Base-by-base conservation (phyloP, 2,329 filamentous ascomycete species). In the Pestalotiopsis sp. region DNA sequence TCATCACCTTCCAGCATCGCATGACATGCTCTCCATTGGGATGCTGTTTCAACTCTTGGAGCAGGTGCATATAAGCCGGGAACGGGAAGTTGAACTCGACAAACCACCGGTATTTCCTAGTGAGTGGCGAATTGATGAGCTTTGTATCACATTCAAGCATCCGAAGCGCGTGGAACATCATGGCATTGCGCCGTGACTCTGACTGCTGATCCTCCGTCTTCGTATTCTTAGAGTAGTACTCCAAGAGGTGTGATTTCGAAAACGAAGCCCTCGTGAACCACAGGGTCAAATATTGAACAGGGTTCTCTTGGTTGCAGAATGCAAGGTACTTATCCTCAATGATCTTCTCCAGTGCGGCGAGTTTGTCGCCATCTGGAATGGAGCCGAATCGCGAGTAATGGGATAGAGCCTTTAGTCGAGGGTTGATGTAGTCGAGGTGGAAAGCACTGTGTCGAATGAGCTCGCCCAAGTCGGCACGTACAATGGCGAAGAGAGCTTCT, bases 191-290 rank as follows among this genome's bases (percentile, higher is more conserved):
- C 23, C 75, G 70, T 12, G 66, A 64, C 0, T 80, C 78, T 0
- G 77, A 77, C 31, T 77, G 75, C 0, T 71, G 68, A 3, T 59
- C 60, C 0, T 73, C 64, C 0, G 75, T 68, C 1, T 70, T 72
- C 0, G 75, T 70, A 31, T 74, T 72, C 59, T 27, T 77, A 0
- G 80, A 78, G 68, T 85, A 84, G 68, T 85, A 78, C 63, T 88
- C 83, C 64, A 89, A 68, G 0, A 91, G 81, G 1, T 80, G 82
- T 60, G 70, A 77, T 72, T 84, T 88, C 0, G 87, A 83, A 3
- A 91, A 68, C 4, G 81, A 78, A 0, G 72, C 77, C 12, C 86
- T 71, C 1, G 78, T 73, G 0, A 73, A 78, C 79, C 82, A 81
- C 0, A 81, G 71, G 0, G 81, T 79, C 73, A 84, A 78, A 64